A percentile compares a stretch with the other conserved stretches of the same genome.
Evolutionary conservation across 2,329 filamentous ascomycete species (phyloP).

Genomic region (Fusarium xyrophilum): DNA sequence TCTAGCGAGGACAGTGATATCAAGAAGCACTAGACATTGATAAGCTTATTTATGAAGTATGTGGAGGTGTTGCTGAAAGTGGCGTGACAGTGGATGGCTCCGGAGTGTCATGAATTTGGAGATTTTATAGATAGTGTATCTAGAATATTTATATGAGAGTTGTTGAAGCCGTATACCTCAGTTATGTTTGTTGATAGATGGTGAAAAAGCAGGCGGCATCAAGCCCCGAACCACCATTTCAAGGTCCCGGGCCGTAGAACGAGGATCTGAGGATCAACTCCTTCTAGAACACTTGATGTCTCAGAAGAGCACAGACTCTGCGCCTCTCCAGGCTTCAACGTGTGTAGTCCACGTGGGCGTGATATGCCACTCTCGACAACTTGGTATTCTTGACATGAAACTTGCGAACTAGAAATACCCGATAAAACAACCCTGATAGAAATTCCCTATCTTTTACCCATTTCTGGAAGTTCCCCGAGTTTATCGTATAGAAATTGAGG

Average conservation of each 20-base stretch:
- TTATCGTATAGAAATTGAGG: not conserved
- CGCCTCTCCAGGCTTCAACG: no score
- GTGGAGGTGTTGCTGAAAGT: no score
- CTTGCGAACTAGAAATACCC: not conserved
- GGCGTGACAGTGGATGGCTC: not conserved
- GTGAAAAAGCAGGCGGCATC: not conserved
- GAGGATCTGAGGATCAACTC: accelerated
- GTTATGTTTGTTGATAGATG: not conserved
- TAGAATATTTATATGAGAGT: not conserved
- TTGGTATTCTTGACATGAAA: slow-evolving; percentile 7
- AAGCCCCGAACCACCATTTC: accelerated
- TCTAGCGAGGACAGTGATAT: slow-evolving; percentile 35
- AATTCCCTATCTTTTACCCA: not conserved
- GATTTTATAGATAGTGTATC: not conserved
- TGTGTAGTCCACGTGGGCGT: not conserved
- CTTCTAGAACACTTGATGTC: not conserved
- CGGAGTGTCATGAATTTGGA: accelerated
- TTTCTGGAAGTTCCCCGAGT: not conserved
- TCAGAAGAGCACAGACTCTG: not conserved
- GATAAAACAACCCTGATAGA: not conserved
- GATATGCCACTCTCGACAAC: not conserved
- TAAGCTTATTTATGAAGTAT: not conserved
- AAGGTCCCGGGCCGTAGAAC: not conserved
- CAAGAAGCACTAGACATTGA: slow-evolving; percentile 11
- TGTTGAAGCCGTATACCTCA: not conserved